Percentiles rank a stretch among this genome's conserved stretches.
phyloP scores from a whole-genome alignment of 2,329 filamentous ascomycete species.

The Cladosporium sp. region DNA sequence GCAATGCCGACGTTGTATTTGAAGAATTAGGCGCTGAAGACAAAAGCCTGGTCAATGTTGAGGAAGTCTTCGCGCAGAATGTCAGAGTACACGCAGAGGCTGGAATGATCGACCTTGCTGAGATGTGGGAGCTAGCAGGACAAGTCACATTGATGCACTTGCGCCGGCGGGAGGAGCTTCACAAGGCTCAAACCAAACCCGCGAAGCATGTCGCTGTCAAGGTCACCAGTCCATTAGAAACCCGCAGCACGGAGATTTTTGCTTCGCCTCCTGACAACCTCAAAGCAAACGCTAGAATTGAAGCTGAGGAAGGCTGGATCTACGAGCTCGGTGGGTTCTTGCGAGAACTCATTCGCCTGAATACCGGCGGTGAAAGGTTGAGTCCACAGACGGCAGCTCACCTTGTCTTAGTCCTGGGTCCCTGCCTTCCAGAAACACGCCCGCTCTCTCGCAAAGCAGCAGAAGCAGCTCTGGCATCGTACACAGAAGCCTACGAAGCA shows the following conservation, averaged over 20 bases:
- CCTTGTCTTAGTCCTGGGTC: constrained; percentile 41
- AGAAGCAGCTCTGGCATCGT: constrained; percentile 32
- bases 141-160: constrained; percentile 8
- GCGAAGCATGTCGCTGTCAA: neutral
- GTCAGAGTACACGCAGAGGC: constrained; percentile 1
- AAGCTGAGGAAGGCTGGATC: constrained; percentile 25
- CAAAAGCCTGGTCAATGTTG: constrained; percentile 1
- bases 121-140: constrained; percentile 7
- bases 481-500: constrained; percentile 34
- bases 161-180: neutral
- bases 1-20: constrained; percentile 16
- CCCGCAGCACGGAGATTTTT: neutral
- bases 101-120: constrained; percentile 5
- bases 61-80: neutral
- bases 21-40: constrained; percentile 31
- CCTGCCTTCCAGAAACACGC: constrained; percentile 40
- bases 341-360: constrained; percentile 35
- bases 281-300: constrained; percentile 13
- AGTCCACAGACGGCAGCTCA: constrained; percentile 44
- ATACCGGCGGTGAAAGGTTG: constrained; percentile 32
- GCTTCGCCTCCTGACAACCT: neutral
- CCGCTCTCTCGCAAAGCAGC: constrained; percentile 26
- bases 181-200: neutral
- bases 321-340: constrained; percentile 40
- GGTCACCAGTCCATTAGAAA: neutral